phyloP scores from a whole-genome alignment of 805 yeast species.

The Kodamaea kakaduensis region DNA sequence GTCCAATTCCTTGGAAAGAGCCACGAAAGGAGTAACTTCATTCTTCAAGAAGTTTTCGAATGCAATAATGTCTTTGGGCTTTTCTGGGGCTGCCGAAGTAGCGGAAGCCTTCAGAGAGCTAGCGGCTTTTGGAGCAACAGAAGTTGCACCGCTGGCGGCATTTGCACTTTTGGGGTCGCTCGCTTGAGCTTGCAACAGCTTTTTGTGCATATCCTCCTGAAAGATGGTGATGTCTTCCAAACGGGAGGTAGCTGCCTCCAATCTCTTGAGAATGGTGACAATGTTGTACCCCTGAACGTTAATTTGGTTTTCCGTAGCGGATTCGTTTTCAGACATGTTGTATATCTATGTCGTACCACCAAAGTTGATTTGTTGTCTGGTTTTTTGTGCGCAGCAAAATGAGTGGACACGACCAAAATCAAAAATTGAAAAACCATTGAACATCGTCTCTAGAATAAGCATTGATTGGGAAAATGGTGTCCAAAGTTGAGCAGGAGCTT shows the following conservation, averaged over 20 bases:
- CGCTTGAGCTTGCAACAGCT: conserved; percentile 1
- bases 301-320: conserved; percentile 40
- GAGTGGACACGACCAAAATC: conserved; percentile 2
- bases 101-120: conserved; percentile 6
- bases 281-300: conserved; percentile 81
- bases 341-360: neutral
- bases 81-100: conserved; percentile 17
- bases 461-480: conserved; percentile 3
- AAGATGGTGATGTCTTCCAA: conserved; percentile 82
- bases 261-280: conserved; percentile 65
- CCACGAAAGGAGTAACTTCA: conserved; percentile 57
- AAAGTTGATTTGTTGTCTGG: conserved; percentile 3
- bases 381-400: neutral
- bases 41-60: conserved; percentile 54
- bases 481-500: conserved; percentile 18
- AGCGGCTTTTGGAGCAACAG: conserved; percentile 6
- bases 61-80: conserved; percentile 44
- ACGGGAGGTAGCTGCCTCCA: conserved; percentile 91
- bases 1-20: conserved; percentile 50
- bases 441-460: neutral
- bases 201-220: conserved; percentile 56
- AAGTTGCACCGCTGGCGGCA: conserved; percentile 3
- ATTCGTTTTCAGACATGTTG: conserved; percentile 20
- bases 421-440: neutral
- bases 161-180: neutral